Percentiles rank a stretch among this genome's conserved stretches.
Conservation (phyloP, 129 eudicot genomes). For the Lonicera japonica region DNA sequence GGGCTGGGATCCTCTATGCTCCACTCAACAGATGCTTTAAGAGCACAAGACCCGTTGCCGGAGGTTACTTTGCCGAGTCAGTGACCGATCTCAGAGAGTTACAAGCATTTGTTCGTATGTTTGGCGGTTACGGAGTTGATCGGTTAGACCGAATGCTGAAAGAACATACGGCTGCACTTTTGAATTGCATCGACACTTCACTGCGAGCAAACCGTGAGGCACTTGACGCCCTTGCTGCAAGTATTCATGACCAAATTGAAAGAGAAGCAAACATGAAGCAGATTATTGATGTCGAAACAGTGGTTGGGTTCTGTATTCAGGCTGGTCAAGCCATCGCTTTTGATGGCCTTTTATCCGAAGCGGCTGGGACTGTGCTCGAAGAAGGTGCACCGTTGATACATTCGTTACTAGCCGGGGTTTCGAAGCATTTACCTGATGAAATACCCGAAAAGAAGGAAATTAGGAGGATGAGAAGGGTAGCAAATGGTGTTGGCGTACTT, state of each 20-base stretch:
- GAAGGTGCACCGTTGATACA: constrained; percentile 86
- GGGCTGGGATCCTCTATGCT: constrained; percentile 80
- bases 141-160: constrained; percentile 78
- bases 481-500: constrained; percentile 52
- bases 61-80: constrained; percentile 90
- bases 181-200: constrained; percentile 89
- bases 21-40: constrained; percentile 81
- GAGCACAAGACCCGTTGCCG: constrained; percentile 90
- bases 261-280: constrained; percentile 75
- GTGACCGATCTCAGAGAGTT: constrained; percentile 67
- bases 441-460: constrained; percentile 80
- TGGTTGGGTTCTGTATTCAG: constrained; percentile 83
- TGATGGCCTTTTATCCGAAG: constrained; percentile 76
- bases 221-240: constrained; percentile 77
- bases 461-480: constrained; percentile 82
- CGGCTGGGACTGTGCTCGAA: constrained; percentile 78
- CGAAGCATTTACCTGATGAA: constrained; percentile 68
- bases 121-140: constrained; percentile 95
- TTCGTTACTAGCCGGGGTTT: constrained; percentile 56
- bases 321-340: constrained; percentile 96
- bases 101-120: constrained; percentile 75
- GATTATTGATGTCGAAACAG: constrained; percentile 85
- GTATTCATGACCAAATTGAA: constrained; percentile 77
- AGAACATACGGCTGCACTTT: constrained; percentile 92
- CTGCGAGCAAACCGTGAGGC: constrained; percentile 85